Evolutionary conservation across 768 basidiomycete species (phyloP), one percentile per base, ranked within the genome.

Genomic region (Auricularia sp.): DNA sequence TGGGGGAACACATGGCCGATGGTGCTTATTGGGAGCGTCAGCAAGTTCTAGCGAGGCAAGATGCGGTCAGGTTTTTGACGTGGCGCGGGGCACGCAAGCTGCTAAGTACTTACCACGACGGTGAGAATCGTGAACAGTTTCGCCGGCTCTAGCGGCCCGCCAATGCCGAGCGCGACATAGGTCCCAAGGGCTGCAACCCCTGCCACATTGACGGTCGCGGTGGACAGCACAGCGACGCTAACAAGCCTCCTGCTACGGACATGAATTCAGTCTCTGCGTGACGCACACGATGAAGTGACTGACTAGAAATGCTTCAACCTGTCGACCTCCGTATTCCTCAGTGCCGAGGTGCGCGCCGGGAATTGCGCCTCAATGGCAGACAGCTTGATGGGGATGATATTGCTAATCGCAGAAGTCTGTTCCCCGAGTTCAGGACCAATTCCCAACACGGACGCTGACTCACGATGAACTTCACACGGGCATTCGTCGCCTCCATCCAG

Each of bases 381-480:
- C 8, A 59, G 29, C 56, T 59, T 59, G 56, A 59, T 59, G 29
- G 56, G 34, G 33, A 59, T 35, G 24, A 59, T 59, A 34, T 35
- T 59, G 14, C 29, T 24, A 33, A 59, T 29, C 24, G 34, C 34
- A 13, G 56, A 59, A 7, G 56, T 59, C 56, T 59, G 39, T 8
- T 14, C 8, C 8, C 24, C 24, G 6, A 10, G 56, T 21, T 59
- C 6, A 29, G 58, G 13, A 42, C n/a, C 5, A 36, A 16, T 24
- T 10, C 24, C 7, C 24, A 59, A 18, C 33, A 18, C 56, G 14
- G n/a, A 29, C 1, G 21, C 18, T 7, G 1, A 65, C 64, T 11
- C 34, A 65, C 65, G 11, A 65, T 21, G 45, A 65, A 63, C 47
- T 65, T 62, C 39, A 65, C 39, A 18, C 65, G 37, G 10, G 36